phyloP scores from a whole-genome alignment of 495 filamentous ascomycete species.

The Hyaloscypha bicolor region DNA sequence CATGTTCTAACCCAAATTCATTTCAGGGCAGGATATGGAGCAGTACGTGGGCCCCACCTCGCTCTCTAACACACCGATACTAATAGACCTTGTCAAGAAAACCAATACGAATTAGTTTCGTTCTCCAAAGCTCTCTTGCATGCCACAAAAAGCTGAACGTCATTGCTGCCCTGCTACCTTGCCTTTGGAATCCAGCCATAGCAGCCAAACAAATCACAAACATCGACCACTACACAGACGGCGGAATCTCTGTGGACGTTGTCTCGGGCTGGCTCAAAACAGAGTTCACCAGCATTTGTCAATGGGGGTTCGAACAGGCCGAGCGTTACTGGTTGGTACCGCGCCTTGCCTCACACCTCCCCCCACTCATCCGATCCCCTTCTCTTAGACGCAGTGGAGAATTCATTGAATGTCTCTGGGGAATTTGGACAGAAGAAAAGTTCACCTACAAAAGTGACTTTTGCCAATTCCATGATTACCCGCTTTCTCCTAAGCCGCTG shows the following conservation, averaged over 20 bases:
- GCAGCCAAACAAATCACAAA: constrained; percentile 52
- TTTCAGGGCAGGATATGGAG: constrained; percentile 52
- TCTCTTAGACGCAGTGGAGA: constrained; percentile 44
- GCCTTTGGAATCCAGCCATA: constrained; percentile 51
- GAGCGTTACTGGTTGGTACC: constrained; percentile 42
- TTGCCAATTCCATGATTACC: constrained; percentile 52
- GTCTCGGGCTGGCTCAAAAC: constrained; percentile 54
- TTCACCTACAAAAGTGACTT: constrained; percentile 51
- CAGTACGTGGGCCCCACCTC: constrained; percentile 27
- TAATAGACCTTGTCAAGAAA: constrained; percentile 28
- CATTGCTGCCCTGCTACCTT: constrained; percentile 51
- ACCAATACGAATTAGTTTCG: constrained; percentile 52
- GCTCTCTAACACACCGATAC: not conserved
- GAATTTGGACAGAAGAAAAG: constrained; percentile 49
- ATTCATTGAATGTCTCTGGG: constrained; percentile 48
- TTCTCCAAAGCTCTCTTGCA: constrained; percentile 51
- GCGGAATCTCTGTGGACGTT: constrained; percentile 50
- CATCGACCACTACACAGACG: constrained; percentile 50
- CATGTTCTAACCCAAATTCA: constrained; percentile 51
- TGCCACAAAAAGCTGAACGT: constrained; percentile 45
- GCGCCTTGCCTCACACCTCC: not conserved
- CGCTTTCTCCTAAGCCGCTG: constrained; percentile 47
- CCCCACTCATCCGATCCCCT: not conserved
- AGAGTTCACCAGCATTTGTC: constrained; percentile 50
- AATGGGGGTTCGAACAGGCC: constrained; percentile 55